These are phyloP conservation scores for Carallia pectinifolia DNA, from an alignment of 345 rosid species.

Conservation along the genomic window DNA sequence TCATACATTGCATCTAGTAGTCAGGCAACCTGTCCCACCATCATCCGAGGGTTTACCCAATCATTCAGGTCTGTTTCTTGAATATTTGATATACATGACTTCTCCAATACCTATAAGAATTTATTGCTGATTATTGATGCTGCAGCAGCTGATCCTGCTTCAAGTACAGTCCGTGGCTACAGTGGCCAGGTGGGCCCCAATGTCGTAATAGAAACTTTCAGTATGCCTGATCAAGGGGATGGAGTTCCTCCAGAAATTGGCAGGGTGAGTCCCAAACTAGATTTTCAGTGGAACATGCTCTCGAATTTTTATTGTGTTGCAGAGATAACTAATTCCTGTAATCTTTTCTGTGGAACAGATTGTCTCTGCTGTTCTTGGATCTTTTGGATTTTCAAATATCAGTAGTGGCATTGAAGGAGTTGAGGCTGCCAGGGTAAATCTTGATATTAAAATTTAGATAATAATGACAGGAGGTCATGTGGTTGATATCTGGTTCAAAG, in stretches of 20 bases:
- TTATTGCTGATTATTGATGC: constrained; percentile 6
- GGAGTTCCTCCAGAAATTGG: constrained; percentile 67
- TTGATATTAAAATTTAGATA: constrained; percentile 12
- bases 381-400: constrained; percentile 54
- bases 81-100: neutral
- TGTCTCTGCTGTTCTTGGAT: constrained; percentile 73
- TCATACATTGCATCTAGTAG: constrained; percentile 80
- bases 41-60: constrained; percentile 43
- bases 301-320: neutral
- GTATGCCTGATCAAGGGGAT: constrained; percentile 68
- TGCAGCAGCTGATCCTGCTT: constrained; percentile 41
- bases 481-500: neutral
- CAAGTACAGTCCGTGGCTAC: constrained; percentile 37
- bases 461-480: neutral
- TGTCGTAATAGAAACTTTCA: constrained; percentile 63
- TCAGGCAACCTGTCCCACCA: constrained; percentile 57
- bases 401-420: constrained; percentile 47
- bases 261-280: constrained; percentile 45
- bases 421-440: constrained; percentile 41
- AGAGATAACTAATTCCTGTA: neutral
- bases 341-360: constrained; percentile 44
- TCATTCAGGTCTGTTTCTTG: constrained; percentile 45
- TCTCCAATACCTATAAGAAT: neutral
- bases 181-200: constrained; percentile 43
- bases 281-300: constrained; percentile 10